Base-by-base conservation (phyloP, 2,329 filamentous ascomycete genomes). In the Podosphaera xanthii region DNA sequence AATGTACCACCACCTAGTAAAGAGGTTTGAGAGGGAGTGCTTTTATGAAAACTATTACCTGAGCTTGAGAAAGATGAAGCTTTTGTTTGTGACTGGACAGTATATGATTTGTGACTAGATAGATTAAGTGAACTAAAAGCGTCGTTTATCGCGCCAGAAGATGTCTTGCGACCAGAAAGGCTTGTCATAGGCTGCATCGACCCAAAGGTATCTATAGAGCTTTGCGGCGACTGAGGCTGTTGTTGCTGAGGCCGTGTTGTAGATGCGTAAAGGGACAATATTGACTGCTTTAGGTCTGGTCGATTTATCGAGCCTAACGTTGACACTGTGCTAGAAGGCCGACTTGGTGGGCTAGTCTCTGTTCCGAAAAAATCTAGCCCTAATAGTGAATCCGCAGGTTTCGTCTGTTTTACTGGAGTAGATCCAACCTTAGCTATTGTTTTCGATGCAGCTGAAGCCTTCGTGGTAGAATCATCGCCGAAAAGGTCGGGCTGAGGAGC, bases 241-340 rank as follows among this genome's bases (percentile, higher is more conserved):
- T 72, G 74, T 34, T 80, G 75, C 65, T 86, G 84, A n/a, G 87
- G 82, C 68, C 88, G 86, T 1, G 89, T 86, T 4, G 81, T 81
- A 6, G 87, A 86, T 9, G 90, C 88, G 69, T 98, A 98, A 14
- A 98, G 78, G 6, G 92, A 98, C 56, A 98, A 74, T 61, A 98
- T 98, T 2, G 91, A 97, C 71, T 96, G 91, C 72, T 98, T 98
- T 61, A 98, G 75, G 69, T 98, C 92, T 2, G 91, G 90, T 62
- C 92, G 79, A 53, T 89, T 94, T 65, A 86, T 83, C 10, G 77
- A 70, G 4, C 77, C 76, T 53, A 79, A 73, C 10, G 82, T 79
- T 22, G 83, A 81, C 3, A 83, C 79, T 30, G 87, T 88, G 72
- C 87, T 95, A 4, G 87, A 81, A n/a, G 90, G 86, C 58, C 89